Base-by-base conservation (phyloP, 1,139 yeast species). In the Suhomyces maxii region DNA sequence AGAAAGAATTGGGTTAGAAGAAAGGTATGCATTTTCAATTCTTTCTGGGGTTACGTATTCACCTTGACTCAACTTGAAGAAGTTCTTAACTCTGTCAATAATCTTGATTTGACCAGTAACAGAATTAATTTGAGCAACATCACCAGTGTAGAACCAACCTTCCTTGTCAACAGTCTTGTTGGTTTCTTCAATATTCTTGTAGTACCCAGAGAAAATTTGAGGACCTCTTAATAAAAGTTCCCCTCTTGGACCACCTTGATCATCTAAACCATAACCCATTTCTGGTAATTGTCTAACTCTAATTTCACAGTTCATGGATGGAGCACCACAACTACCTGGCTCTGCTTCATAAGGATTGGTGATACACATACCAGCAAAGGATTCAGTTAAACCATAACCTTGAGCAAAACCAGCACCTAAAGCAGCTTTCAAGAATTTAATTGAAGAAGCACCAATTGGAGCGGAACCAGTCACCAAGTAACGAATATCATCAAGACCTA, bases 301-400 rank as follows among this genome's bases (percentile, higher is more conserved):
- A 52, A 84, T 68, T 60, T 87, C 95, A 32, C 71, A 59, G 41
- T 81, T 65, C 6, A 77, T 57, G 34, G 78, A 70, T 23, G 79
- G 69, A 2, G 86, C 73, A 10, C 95, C 95, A 62, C 87, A 83
- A 6, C 84, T 73, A 3, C 88, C 89, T 4, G 79, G 73, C 39
- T 77, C 79, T 36, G 74, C 65, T 47, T 79, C 80, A 58, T 58
- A 64, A 7, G 69, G 58, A 26, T 53, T 67, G 14, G 80, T 64
- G 31, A 78, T 57, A 42, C 79, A 69, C 44, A 81, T 62, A 11
- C 89, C 91, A 6, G 89, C 87, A 65, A 82, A 82, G 1, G 87
- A 71, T 62, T 87, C 95, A 5, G 95, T 87, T 49, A 84, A 69
- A 1, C 95, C 95, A 61, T 86, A 87, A 23, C 95, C 95, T 64